Evolutionary conservation across 768 basidiomycete species (phyloP), one percentile per base, ranked within the genome.

Genomic region (Phaeolepiota aurea): DNA sequence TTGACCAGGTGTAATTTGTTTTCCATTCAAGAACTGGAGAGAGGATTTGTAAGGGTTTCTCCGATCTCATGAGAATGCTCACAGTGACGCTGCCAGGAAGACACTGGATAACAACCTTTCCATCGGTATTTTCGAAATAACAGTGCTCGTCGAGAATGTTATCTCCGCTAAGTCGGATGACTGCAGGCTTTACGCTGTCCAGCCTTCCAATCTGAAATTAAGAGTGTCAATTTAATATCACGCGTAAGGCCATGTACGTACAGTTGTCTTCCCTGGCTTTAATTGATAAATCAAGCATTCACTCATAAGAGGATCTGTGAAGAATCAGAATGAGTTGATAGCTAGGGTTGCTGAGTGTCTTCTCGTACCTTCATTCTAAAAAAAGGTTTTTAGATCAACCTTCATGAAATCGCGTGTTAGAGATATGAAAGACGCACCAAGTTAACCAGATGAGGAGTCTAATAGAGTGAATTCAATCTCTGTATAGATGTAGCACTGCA

Each of bases 381-480:
- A 41, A 45, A 38, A 20, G 25, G 15, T 11, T 45, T 34, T 31
- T 40, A 32, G 22, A 18, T 38, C 45, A 18, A 36, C 37, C 20
- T 38, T 32, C 20, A 37, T 14, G 33, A 35, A 35, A 7, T 28
- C 7, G 19, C 22, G 23, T 28, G 32, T 20, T 7, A 4, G 33
- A 42, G 37, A 35, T 40, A 46, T 50, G 42, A 45, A 40, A 54
- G 30, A 74, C 86, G 58, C 57, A 90, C 87, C 75, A 93, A 58
- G 64, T 92, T 94, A 52, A 93, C 89, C 47, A 96, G 67, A 69
- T 93, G 90, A 3, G 91, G 89, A 80, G 87, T 91, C 87, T 92
- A 53, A 41, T 45, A 38, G 42, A 28, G 33, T 45, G 39, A n/a
- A 38, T 37, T 42, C 33, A 53, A 47, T 39, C 38, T 40, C 30